A percentile compares a stretch with the other conserved stretches of the same genome.
Evolutionary conservation across 2,329 filamentous ascomycete species (phyloP).

Genomic region (Pseudopithomyces maydicus): DNA sequence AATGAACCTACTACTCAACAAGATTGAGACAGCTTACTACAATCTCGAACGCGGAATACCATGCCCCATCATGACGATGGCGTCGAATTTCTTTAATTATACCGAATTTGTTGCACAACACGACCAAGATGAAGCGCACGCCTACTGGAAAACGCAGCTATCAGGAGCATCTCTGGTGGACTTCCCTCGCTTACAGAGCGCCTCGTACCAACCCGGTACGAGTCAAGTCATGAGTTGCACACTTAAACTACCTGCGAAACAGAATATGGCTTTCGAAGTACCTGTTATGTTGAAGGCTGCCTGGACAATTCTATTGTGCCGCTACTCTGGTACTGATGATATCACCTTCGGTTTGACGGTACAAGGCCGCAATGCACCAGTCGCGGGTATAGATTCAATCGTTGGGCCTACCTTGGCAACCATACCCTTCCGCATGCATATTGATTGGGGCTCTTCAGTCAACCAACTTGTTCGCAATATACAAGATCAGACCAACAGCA

Average conservation of each 20-base stretch:
- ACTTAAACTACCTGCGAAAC: background rate
- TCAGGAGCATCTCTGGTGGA: background rate
- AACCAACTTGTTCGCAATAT: background rate
- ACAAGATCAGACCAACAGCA: background rate
- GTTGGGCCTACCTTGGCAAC: background rate
- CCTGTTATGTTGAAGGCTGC: background rate
- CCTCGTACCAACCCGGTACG: background rate
- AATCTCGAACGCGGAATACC: background rate
- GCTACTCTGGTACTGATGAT: background rate
- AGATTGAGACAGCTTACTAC: conserved; percentile 29
- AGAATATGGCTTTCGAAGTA: background rate
- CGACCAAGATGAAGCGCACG: background rate
- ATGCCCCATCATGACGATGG: background rate
- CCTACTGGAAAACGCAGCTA: background rate
- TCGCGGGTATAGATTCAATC: background rate
- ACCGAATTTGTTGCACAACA: background rate
- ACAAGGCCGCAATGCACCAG: background rate
- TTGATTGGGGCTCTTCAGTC: background rate
- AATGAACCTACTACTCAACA: conserved; percentile 1
- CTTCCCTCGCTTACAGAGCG: background rate
- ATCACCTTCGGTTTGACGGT: background rate
- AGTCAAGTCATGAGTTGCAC: background rate
- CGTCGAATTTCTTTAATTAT: background rate
- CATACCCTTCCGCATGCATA: background rate
- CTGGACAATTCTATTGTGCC: background rate